Conservation (phyloP, 306 rosid genomes). For the Cucurbita pepo region DNA sequence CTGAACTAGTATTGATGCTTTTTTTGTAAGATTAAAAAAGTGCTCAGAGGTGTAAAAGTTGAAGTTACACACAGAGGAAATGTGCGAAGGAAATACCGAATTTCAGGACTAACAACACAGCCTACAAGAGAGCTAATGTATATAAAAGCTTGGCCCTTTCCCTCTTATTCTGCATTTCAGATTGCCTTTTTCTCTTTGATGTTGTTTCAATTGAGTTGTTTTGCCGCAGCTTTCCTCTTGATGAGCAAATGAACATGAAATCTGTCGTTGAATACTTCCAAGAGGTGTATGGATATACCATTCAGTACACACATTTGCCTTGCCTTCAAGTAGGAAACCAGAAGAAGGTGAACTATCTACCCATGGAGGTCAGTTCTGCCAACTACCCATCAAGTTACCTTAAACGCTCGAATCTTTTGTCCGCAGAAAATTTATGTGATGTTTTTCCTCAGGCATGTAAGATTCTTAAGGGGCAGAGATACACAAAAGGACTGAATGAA, state of each 20-base stretch:
- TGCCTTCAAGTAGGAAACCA: conserved; percentile 89
- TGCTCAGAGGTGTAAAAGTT: conserved; percentile 80
- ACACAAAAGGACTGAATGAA: conserved; percentile 74
- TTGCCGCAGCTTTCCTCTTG: conserved; percentile 73
- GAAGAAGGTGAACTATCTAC: conserved; percentile 75
- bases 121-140: conserved; percentile 88
- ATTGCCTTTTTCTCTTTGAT: neutral
- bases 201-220: neutral
- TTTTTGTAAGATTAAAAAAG: conserved; percentile 58
- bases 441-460: conserved; percentile 53
- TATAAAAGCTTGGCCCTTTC: conserved; percentile 4
- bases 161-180: neutral
- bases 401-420: neutral
- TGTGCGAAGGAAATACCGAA: conserved; percentile 84
- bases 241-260: conserved; percentile 77
- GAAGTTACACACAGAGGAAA: conserved; percentile 93
- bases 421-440: neutral
- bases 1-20: neutral
- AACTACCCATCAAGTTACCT: neutral
- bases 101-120: conserved; percentile 77
- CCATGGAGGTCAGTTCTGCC: conserved; percentile 65
- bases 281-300: conserved; percentile 62
- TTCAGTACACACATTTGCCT: conserved; percentile 84
- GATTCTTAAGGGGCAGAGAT: conserved; percentile 89
- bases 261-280: conserved; percentile 81